Conservation (phyloP, 78 protist genomes). For the Emiliania huxleyi region DNA sequence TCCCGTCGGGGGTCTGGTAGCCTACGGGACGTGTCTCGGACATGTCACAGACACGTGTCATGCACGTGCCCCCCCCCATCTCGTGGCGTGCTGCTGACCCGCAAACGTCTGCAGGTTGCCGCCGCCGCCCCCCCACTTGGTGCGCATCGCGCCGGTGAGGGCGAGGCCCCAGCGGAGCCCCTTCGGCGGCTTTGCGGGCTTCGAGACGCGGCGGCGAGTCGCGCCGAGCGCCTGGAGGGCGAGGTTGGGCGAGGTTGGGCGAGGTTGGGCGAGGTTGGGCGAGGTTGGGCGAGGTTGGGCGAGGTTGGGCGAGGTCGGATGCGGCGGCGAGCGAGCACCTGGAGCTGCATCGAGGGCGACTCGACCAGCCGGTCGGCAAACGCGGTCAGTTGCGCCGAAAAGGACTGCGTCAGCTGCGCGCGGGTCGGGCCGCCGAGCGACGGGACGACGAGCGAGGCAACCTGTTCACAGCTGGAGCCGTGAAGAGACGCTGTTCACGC, state of each 20-base stretch:
- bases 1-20: background rate
- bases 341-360: constrained; percentile 7
- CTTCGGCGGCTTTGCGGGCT: background rate
- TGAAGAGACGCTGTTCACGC: too few species aligned
- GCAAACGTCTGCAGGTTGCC: background rate
- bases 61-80: too few species aligned
- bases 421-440: background rate
- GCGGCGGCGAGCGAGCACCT: too few species aligned
- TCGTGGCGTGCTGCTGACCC: background rate
- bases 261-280: too few species aligned
- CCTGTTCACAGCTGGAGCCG: too few species aligned
- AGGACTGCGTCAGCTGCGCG: background rate
- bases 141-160: background rate
- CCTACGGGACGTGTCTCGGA: too few species aligned
- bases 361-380: background rate
- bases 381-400: background rate
- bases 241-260: too few species aligned
- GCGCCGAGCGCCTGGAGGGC: background rate
- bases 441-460: background rate
- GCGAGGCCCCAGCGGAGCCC: background rate
- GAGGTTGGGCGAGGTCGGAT: too few species aligned
- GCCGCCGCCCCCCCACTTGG: background rate
- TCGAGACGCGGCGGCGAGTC: background rate
- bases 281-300: too few species aligned
- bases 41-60: too few species aligned